Conservation (phyloP, 2,329 filamentous ascomycete genomes). For the Talaromyces verruculosus region DNA sequence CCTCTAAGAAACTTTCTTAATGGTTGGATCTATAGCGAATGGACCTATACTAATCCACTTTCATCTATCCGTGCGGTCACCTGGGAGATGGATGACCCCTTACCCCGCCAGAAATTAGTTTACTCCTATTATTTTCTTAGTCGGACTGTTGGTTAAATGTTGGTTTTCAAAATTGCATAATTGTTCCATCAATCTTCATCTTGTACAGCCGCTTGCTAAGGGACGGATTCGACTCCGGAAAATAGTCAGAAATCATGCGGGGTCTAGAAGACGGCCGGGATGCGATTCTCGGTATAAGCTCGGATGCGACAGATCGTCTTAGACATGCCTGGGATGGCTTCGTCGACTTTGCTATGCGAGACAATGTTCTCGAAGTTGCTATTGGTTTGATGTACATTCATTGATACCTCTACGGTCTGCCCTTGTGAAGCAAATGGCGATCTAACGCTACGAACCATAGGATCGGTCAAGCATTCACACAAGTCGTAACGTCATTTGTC, state of each 20-base stretch:
- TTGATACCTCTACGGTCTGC: background rate
- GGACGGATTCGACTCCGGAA: background rate
- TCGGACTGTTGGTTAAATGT: background rate
- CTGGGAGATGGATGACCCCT: conserved; percentile 2
- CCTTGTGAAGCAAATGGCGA: background rate
- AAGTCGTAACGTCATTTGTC: conserved; percentile 70
- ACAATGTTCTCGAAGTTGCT: conserved; percentile 73
- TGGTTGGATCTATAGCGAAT: too few relatives aligned
- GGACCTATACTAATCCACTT: background rate
- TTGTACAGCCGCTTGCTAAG: background rate
- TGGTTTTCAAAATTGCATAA: background rate
- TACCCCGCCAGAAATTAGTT: background rate
- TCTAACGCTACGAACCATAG: conserved; percentile 39
- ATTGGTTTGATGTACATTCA: conserved; percentile 66
- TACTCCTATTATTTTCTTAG: background rate
- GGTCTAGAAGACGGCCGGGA: conserved; percentile 34
- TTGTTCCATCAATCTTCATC: background rate
- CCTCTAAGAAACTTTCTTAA: background rate
- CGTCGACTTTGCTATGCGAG: conserved; percentile 69
- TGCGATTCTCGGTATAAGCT: conserved; percentile 37
- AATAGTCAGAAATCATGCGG: conserved; percentile 26
- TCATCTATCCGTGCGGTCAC: conserved; percentile 9
- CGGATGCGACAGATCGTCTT: conserved; percentile 47
- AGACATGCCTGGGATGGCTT: conserved; percentile 62
- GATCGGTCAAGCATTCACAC: conserved; percentile 69